Evolutionary conservation across 768 basidiomycete species (phyloP).

Genomic region (Hypsizygus marmoreus): DNA sequence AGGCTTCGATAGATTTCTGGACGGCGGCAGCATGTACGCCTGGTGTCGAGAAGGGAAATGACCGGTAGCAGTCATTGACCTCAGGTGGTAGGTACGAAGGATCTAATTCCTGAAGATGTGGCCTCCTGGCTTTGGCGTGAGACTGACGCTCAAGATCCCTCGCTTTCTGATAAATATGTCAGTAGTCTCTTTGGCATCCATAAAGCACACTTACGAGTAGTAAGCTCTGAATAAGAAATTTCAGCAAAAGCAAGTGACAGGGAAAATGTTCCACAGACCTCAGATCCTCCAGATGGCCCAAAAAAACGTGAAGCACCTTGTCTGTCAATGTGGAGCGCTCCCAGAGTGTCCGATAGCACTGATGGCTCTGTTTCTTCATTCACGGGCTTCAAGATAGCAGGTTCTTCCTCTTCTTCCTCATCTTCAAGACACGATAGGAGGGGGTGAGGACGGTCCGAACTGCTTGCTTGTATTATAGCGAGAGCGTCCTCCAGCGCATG

Average conservation of each 20-base stretch:
- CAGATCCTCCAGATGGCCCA: slow-evolving; percentile 49
- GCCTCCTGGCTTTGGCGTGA: slow-evolving; percentile 11
- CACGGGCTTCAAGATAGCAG: slow-evolving; percentile 27
- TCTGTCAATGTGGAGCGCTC: slow-evolving; percentile 47
- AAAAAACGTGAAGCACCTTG: slow-evolving; percentile 44
- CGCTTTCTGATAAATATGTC: slow-evolving; percentile 19
- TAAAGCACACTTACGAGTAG: slow-evolving; percentile 35
- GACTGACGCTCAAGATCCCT: slow-evolving; percentile 23
- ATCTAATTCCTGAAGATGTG: slow-evolving; percentile 39
- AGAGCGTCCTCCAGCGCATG: slow-evolving; percentile 56
- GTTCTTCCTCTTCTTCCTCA: slow-evolving; percentile 34
- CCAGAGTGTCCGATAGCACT: slow-evolving; percentile 36
- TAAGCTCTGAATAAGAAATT: slow-evolving; percentile 34
- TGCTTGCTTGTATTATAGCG: slow-evolving; percentile 43
- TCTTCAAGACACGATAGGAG: slow-evolving; percentile 31
- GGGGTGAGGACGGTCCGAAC: slow-evolving; percentile 43
- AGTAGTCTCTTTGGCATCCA: neutral
- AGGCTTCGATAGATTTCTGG: slow-evolving; percentile 43
- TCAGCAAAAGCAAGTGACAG: slow-evolving; percentile 6
- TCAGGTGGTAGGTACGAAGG: slow-evolving; percentile 45
- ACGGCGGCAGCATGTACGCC: slow-evolving; percentile 34
- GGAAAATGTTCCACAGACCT: slow-evolving; percentile 35
- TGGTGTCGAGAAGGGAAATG: slow-evolving; percentile 47
- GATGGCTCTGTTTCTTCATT: slow-evolving; percentile 26
- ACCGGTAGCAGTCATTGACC: slow-evolving; percentile 41